phyloP scores from a whole-genome alignment of 2,329 filamentous ascomycete genomes.

The Aureobasidium lini region DNA sequence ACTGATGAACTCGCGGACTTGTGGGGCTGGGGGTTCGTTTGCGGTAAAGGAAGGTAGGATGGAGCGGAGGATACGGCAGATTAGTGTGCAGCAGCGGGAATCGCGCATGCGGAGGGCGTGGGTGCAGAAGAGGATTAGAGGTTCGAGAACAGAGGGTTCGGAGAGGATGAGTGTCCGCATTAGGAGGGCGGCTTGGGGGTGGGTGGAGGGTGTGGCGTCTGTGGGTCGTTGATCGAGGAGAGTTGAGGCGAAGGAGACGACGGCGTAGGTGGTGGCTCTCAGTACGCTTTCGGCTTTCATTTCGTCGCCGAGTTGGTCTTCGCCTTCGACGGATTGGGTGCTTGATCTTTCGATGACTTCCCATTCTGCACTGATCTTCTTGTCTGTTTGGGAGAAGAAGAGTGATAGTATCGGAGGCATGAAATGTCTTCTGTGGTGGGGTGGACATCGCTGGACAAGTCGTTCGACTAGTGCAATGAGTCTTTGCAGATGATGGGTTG shows the following conservation, averaged over 20 bases:
- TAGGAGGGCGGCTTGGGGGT: conserved; percentile 35
- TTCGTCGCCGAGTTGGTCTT: conserved; percentile 75
- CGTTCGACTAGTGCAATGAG: conserved; percentile 81
- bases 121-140: conserved; percentile 83
- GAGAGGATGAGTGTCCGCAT: conserved; percentile 78
- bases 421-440: conserved; percentile 68
- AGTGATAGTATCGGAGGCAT: conserved; percentile 74
- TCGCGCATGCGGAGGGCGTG: conserved; percentile 87
- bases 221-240: conserved; percentile 56
- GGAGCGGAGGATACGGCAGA: conserved; percentile 77
- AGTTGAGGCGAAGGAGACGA: conserved; percentile 84
- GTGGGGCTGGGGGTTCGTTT: conserved; percentile 43
- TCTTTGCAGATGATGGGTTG: conserved; percentile 90
- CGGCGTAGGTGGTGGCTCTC: conserved; percentile 83
- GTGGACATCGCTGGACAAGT: conserved; percentile 85
- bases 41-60: conserved; percentile 69
- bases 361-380: conserved; percentile 85
- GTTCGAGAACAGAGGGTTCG: conserved; percentile 71
- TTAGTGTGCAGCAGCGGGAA: conserved; percentile 76
- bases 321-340: conserved; percentile 59
- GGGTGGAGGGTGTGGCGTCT: conserved; percentile 16
- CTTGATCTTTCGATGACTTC: conserved; percentile 54
- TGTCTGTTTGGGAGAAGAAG: conserved; percentile 79
- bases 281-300: conserved; percentile 98
- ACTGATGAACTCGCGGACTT: conserved; percentile 82